Percentiles rank a stretch among this genome's conserved stretches.
phyloP scores from a whole-genome alignment of 306 rosid genomes.

The Lathyrus tuberosus region DNA sequence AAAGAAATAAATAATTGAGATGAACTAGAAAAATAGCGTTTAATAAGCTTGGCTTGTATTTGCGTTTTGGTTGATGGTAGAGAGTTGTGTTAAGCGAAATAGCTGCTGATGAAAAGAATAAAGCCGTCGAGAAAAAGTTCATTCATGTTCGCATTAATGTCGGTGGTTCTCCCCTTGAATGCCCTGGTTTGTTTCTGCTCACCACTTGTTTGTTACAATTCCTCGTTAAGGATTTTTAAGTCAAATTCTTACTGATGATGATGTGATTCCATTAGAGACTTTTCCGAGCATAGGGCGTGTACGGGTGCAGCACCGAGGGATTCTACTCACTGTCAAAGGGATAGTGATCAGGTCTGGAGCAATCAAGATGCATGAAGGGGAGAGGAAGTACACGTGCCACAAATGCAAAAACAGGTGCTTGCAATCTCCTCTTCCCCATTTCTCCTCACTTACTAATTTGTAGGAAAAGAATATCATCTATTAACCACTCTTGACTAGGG shows the following conservation, averaged over 20 bases:
- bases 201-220: slow-evolving; percentile 29
- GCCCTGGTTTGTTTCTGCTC: slow-evolving; percentile 59
- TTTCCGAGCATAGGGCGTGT: slow-evolving; percentile 87
- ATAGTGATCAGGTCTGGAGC: slow-evolving; percentile 88
- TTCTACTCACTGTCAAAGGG: slow-evolving; percentile 91
- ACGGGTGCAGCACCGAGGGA: slow-evolving; percentile 81
- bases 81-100: slow-evolving; percentile 58
- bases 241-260: neutral
- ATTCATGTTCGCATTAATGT: slow-evolving; percentile 77
- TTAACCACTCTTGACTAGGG: neutral
- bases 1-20: neutral
- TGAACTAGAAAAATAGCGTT: neutral
- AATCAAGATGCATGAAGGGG: slow-evolving; percentile 94
- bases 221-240: neutral
- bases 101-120: slow-evolving; percentile 37
- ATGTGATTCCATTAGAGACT: slow-evolving; percentile 55
- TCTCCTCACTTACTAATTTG: neutral
- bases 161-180: slow-evolving; percentile 80
- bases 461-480: neutral
- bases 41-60: slow-evolving; percentile 32
- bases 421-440: neutral
- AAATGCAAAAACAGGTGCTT: slow-evolving; percentile 74
- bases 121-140: slow-evolving; percentile 54
- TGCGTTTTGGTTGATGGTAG: slow-evolving; percentile 49
- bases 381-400: slow-evolving; percentile 82